Conservation (phyloP, 805 yeast species). For the Ogataea allantospora region DNA sequence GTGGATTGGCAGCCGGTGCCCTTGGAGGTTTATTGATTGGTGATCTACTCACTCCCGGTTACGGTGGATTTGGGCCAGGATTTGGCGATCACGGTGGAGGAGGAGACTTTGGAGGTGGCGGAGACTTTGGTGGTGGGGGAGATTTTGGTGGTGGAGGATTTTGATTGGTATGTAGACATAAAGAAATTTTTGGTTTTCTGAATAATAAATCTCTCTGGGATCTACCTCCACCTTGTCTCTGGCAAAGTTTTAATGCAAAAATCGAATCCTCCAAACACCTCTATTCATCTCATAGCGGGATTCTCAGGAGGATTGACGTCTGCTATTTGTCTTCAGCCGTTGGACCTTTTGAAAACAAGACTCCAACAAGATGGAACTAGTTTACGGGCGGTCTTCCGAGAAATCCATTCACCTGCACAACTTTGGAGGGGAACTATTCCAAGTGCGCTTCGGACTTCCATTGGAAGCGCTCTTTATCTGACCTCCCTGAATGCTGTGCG, state of each 20-base stretch:
- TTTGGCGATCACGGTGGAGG: constrained; percentile 21
- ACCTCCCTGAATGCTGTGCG: constrained; percentile 68
- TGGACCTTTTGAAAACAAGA: constrained; percentile 85
- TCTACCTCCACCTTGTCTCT: no score
- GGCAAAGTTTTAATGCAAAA: constrained; percentile 7
- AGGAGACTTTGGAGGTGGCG: constrained; percentile 23
- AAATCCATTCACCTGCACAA: constrained; percentile 43
- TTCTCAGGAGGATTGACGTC: constrained; percentile 82
- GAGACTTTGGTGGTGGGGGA: constrained; percentile 27
- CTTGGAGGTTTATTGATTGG: constrained; percentile 28
- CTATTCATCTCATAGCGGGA: constrained; percentile 71
- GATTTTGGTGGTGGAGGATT: constrained; percentile 18
- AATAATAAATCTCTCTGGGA: not conserved
- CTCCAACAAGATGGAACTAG: constrained; percentile 59
- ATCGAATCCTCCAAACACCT: constrained; percentile 19
- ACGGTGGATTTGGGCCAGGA: constrained; percentile 9
- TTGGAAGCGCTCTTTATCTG: constrained; percentile 86
- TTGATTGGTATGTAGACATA: not conserved
- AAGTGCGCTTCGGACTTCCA: constrained; percentile 82
- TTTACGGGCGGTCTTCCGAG: constrained; percentile 34
- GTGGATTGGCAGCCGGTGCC: constrained; percentile 36
- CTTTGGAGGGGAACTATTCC: constrained; percentile 96
- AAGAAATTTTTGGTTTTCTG: not conserved
- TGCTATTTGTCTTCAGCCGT: constrained; percentile 78
- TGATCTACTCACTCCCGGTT: constrained; percentile 23